Evolutionary conservation across 108 stramenopile genomes (phyloP), one percentile per base, ranked within the genome.

Genomic region (Craspedostauros australis): DNA sequence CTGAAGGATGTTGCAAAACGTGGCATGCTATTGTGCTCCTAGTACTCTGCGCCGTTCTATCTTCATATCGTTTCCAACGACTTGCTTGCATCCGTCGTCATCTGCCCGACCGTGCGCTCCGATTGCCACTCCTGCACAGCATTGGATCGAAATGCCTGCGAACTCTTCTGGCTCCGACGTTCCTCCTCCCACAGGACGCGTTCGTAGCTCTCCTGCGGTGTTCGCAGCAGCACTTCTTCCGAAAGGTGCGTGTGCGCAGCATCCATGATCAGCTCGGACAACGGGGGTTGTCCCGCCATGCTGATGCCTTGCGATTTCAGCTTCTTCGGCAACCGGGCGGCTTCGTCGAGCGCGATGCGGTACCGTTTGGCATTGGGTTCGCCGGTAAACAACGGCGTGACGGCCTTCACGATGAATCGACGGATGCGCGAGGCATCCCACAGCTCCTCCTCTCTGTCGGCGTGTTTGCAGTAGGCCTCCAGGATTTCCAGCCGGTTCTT

Each of bases 311-410:
- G 50, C 33, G 36, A 32, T 16, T 42, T 18, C 38, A 85, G 24
- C 46, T 70, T 79, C 57, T 81, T 87, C 19, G 82, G 70, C 11
- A 66, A 43, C 0, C 82, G 62, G 18, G 74, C 73, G 46, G 88
- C 74, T 37, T 88, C 77, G 57, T 94, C 87, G 57, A 90, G 56
- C 6, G 84, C 84, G 22, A 89, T 75, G 22, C 92, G 72, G 48
- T 75, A 94, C 19, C 75, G 51, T 65, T 90, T 94, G n/a, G 73
- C 76, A 55, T 85, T 87, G 3, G 66, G 70, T 58, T 94, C 92
- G 4, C 86, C 92, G 1, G 87, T 72, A 68, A 94, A 94, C 11
- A 94, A 39, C 18, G 75, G 72, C 1, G 72, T 70, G n/a, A 86
- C 54, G 20, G 92, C 88, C 62, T 84, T 88, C 25, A 73, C 57